phyloP scores from a whole-genome alignment of 495 filamentous ascomycete species.

The Aspergillus coremiiformis region DNA sequence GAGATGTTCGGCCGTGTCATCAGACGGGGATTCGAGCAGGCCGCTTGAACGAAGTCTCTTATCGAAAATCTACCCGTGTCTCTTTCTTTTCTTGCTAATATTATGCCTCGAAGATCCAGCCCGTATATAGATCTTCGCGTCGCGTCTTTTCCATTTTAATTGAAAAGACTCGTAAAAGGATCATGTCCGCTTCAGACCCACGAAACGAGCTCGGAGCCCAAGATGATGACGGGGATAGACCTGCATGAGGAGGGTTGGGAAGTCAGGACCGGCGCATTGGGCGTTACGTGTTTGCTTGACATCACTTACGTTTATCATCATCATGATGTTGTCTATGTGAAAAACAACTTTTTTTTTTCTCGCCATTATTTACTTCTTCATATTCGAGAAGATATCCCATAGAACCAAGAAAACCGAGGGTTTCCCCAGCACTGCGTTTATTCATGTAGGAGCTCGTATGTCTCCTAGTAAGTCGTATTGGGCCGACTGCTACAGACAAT shows the following conservation, averaged over 20 bases:
- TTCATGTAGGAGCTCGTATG: background rate
- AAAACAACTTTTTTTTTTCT: constrained; percentile 1
- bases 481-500: too few relatives aligned
- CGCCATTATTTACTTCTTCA: background rate
- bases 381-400: constrained; percentile 3
- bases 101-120: constrained; percentile 4
- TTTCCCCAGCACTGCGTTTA: background rate
- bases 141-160: background rate
- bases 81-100: constrained; percentile 14
- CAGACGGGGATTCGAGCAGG: constrained; percentile 83
- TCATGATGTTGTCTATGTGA: constrained; percentile 6
- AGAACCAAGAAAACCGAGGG: constrained; percentile 4
- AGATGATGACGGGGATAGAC: constrained; percentile 22
- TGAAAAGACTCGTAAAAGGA: constrained; percentile 2
- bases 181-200: constrained; percentile 7
- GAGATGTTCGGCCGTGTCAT: constrained; percentile 84
- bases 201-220: constrained; percentile 14
- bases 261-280: constrained; percentile 25
- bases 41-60: constrained; percentile 44
- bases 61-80: background rate
- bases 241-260: constrained; percentile 23
- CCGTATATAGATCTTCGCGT: constrained; percentile 7
- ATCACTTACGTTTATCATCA: constrained; percentile 14
- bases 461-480: too few relatives aligned
- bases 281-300: constrained; percentile 27